Base-by-base conservation (phyloP, 169 alveolate genomes). In the Plasmodium gonderi region DNA sequence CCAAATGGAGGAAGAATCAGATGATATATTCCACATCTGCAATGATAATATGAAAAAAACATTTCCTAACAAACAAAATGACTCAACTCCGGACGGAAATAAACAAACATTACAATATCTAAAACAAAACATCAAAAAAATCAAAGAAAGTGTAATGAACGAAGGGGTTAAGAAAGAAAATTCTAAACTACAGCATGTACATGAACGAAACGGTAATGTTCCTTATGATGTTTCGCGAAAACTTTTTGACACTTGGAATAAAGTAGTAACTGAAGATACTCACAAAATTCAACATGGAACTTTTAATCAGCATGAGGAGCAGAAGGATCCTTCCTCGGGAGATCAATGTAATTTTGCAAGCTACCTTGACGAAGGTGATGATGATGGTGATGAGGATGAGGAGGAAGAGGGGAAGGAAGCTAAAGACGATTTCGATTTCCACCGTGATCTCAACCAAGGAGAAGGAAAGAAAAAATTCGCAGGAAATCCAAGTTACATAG, bases 41-140 rank as follows among this genome's bases (percentile, higher is more conserved):
- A 68, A 81, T 67, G 65, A 44, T 69, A 29, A 36, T 3, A 36
- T 36, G 9, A 60, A 1, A 29, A 11, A 60, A 36, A 60, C 17
- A 60, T 1, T 60, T 23, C 6, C 6, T 1, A 68, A 80, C 72
- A 42, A 23, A 7, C 72, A 68, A 9, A 49, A 38, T n/a, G 40
- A 64, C 31, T 20, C 26, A 6, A 1, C 9, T 11, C 6, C 7
- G 9, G 92, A 85, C 8, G 79, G 80, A 20, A 85, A 85, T 40
- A 54, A 74, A 54, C 38, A 51, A 11, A 60, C 92, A 1, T 20
- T 85, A 14, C 38, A 26, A 45, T 85, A 85, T 31, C 69, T 85
- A 26, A 85, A 85, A 44, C 67, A 85, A n/a, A 85, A 85, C 67
- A 33, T 85, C 8, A 6, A 47, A 20, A n/a, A 72, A 51, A 85